A percentile compares a stretch with the other conserved stretches of the same genome.
Evolutionary conservation across 225 moss, liverwort and hornwort species (phyloP).

Genomic region (Physcomitrium patens): DNA sequence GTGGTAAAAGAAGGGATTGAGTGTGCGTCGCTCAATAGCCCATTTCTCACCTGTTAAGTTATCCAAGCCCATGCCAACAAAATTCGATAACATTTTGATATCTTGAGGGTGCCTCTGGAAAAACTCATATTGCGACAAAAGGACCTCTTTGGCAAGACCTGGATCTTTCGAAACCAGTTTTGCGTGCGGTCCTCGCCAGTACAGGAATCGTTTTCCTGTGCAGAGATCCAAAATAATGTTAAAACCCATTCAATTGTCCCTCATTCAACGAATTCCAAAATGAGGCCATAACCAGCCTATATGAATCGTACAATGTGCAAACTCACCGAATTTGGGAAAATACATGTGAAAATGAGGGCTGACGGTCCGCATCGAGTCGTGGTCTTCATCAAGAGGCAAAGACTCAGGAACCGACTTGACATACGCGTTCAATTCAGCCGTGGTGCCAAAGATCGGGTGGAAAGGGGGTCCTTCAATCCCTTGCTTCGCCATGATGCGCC

Average conservation of each 20-base stretch:
- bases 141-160: constrained; percentile 54
- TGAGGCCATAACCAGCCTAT: background rate
- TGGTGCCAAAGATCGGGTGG: constrained; percentile 38
- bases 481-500: constrained; percentile 44
- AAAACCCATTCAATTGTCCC: background rate
- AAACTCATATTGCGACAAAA: constrained; percentile 43
- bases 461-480: constrained; percentile 46
- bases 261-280: no score
- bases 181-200: constrained; percentile 56
- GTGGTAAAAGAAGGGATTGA: constrained; percentile 56
- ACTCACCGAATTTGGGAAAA: constrained; percentile 52
- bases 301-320: background rate
- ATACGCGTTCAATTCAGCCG: constrained; percentile 24
- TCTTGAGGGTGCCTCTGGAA: constrained; percentile 48
- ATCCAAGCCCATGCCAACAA: constrained; percentile 54
- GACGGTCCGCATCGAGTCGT: constrained; percentile 34
- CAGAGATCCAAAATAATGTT: constrained; percentile 2
- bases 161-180: constrained; percentile 54
- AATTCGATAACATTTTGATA: constrained; percentile 29
- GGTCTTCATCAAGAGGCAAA: constrained; percentile 43
- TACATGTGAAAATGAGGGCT: constrained; percentile 41
- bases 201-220: constrained; percentile 59
- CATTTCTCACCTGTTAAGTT: constrained; percentile 52
- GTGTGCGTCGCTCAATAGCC: constrained; percentile 57
- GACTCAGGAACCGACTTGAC: constrained; percentile 35